Evolutionary conservation across 805 yeast species (phyloP), one percentile per base, ranked within the genome.

Genomic region (Pichia cephalocereana): DNA sequence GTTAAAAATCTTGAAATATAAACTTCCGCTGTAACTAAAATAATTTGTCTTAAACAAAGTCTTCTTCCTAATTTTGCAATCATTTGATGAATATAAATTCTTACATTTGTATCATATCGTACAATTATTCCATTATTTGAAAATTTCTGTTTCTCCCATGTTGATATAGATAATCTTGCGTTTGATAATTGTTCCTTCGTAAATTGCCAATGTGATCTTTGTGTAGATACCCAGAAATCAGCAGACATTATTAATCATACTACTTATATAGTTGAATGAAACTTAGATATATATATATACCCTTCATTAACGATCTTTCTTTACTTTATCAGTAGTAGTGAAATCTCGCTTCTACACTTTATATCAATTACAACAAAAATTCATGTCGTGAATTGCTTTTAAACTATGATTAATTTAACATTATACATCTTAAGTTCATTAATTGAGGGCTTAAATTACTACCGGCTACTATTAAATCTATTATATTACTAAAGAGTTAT

Each of bases 221-320:
- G 97, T 2, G 95, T 79, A 3, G 96, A 86, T 17, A 73, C 72
- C 96, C 96, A 87, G 63, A 82, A 90, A 61, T 85, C 85, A 0
- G 95, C 96, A 2, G 93, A 81, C 96, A 79, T 76, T 28, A 23
- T 23, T 23, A 23, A 4, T 6, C 26, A 23, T 23, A 23, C 7
- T 23, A 23, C 26, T 6, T 5, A 23, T 23, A 23, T 23, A 23
- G 5, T 5, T 23, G 26, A 23, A 23, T 23, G 5, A 19, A 19
- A 19, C 23, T 19, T 2, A 19, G 23, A 19, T n/a, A n/a, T n/a
- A n/a, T n/a, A n/a, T n/a, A n/a, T n/a, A n/a, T n/a, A n/a, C n/a
- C n/a, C n/a, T n/a, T n/a, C n/a, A n/a, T n/a, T n/a, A n/a, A n/a
- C n/a, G n/a, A n/a, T n/a, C n/a, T n/a, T n/a, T n/a, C n/a, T n/a